These are phyloP conservation scores for Hypoxylon sp. DNA, from an alignment of 2,329 filamentous ascomycete species.

Conservation along the genomic window DNA sequence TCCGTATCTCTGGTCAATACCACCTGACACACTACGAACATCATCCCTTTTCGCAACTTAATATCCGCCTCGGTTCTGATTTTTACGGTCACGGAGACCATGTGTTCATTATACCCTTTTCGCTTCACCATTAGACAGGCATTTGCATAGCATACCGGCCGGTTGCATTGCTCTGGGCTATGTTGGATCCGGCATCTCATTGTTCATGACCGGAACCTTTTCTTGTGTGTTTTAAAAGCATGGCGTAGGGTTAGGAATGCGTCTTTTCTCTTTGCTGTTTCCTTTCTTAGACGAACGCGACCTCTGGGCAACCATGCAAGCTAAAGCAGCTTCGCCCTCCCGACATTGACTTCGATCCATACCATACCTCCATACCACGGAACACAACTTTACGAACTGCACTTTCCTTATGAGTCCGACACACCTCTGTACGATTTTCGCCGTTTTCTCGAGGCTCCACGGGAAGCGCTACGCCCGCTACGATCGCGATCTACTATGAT, in stretches of 20 bases:
- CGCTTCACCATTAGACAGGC: constrained; percentile 49
- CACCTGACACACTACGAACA: background rate
- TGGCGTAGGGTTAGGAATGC: constrained; percentile 43
- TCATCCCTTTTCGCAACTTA: background rate
- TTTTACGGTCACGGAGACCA: constrained; percentile 16
- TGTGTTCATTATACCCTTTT: constrained; percentile 48
- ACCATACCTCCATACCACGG: constrained; percentile 23
- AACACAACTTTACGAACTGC: constrained; percentile 27
- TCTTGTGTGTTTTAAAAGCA: constrained; percentile 45
- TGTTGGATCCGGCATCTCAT: constrained; percentile 51
- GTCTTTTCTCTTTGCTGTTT: constrained; percentile 20
- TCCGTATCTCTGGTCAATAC: constrained; percentile 17
- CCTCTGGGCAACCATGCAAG: constrained; percentile 18
- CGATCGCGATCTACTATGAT: constrained; percentile 39
- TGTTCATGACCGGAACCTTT: constrained; percentile 41
- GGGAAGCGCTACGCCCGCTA: constrained; percentile 38
- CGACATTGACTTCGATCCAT: constrained; percentile 25
- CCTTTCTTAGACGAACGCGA: constrained; percentile 26
- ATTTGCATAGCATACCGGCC: constrained; percentile 51
- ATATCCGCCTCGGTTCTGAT: constrained; percentile 29
- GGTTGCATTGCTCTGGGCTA: constrained; percentile 49
- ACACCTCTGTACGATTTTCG: constrained; percentile 36
- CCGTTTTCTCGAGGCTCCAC: constrained; percentile 35
- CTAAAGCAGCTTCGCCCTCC: constrained; percentile 12
- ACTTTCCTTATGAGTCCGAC: constrained; percentile 30